Evolutionary conservation across 306 rosid species (phyloP).

Genomic region (Elaeagnus macrophylla): DNA sequence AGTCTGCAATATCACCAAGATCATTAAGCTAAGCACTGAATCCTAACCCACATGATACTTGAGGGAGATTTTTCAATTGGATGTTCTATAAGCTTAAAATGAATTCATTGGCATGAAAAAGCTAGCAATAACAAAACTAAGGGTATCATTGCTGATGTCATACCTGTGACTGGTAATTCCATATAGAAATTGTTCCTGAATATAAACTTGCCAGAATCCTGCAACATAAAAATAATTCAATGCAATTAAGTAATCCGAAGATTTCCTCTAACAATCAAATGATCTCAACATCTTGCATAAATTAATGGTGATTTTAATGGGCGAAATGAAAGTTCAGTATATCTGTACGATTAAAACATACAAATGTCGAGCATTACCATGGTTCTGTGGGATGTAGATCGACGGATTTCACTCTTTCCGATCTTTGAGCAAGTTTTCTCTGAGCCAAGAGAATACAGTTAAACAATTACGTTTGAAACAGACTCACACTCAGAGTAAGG

Average conservation of each 20-base stretch:
- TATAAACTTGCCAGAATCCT: conserved; percentile 98
- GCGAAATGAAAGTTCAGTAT: conserved; percentile 2
- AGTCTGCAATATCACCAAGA: conserved; percentile 47
- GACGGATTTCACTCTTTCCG: conserved; percentile 85
- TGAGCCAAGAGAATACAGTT: conserved; percentile 16
- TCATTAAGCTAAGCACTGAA: conserved; percentile 25
- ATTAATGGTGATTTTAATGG: too few relatives aligned
- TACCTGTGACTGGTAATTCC: conserved; percentile 99
- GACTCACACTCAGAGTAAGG: conserved; percentile 1
- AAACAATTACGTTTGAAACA: conserved; percentile 13
- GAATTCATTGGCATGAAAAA: background rate
- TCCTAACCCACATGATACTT: conserved; percentile 14
- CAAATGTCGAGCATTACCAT: conserved; percentile 60
- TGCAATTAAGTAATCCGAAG: conserved; percentile 10
- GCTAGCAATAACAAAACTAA: background rate
- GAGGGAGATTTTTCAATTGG: conserved; percentile 10
- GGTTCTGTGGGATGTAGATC: conserved; percentile 99
- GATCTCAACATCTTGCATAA: background rate
- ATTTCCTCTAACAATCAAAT: background rate
- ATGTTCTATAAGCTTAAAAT: conserved; percentile 8
- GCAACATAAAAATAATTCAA: conserved; percentile 23
- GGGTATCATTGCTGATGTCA: background rate
- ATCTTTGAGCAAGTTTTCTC: conserved; percentile 60
- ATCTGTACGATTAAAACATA: background rate
- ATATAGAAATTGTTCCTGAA: conserved; percentile 92